Base-by-base conservation (phyloP, 352 stramenopile genomes). In the Globisporangium sylvaticum region DNA sequence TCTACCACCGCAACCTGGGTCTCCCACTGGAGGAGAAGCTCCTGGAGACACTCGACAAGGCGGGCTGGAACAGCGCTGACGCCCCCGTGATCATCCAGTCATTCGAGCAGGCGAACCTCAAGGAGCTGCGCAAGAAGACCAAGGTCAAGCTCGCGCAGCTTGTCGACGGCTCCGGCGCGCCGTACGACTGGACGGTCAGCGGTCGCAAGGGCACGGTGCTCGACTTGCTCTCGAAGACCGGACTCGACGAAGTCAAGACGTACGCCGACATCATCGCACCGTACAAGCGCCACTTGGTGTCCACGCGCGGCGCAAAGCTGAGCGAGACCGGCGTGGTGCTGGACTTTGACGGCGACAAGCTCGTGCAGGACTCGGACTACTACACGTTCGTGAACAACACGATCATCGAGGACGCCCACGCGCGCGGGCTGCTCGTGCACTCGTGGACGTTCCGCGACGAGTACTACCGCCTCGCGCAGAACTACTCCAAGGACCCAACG, bases 201-300 rank as follows among this genome's bases (percentile, higher is more conserved):
- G 87, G 87, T 60, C 82, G 82, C 59, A 79, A 58, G 0, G 82
- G 86, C 48, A 79, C 81, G 58, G 81, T 77, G 66, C 62, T 71
- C 24, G 77, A 92, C 65, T 46, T 87, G 71, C 69, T 91, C 62
- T 83, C 83, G 46, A 72, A 76, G 7, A 69, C 72, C 20, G 77
- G 81, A 42, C 85, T 95, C 46, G 76, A 78, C 10, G 87, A 87
- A 62, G 81, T 84, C 48, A 77, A 73, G 65, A 88, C 78, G 50
- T 90, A 94, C 73, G 89, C 75, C 25, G 66, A 87, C 68, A 72
- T 80, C 46, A 76, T 96, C 53, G 88, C 87, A 39, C 83, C 83
- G 12, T 92, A 87, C 71, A 97, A 97, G 72, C 85, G 87, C 67
- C 84, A 92, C 62, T 57, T 97, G 46, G 70, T 92, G n/a, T 79